Evolutionary conservation across 768 basidiomycete species (phyloP).

Genomic region (Russula vinacea): DNA sequence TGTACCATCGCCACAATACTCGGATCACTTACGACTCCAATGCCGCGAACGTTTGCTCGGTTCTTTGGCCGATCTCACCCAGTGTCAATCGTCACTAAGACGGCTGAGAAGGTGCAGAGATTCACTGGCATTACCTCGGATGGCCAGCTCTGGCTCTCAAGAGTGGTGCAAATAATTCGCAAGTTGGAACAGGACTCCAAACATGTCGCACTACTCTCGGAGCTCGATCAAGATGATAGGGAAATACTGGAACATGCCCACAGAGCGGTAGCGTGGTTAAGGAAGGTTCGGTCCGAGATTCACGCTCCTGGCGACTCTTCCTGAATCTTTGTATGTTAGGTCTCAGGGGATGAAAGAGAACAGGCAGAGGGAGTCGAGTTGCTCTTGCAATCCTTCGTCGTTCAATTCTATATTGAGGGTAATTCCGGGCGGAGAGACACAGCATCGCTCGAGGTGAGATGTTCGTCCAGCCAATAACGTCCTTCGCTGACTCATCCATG

Average conservation of each 20-base stretch:
- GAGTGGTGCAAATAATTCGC: conserved; percentile 55
- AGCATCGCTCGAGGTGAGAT: conserved; percentile 59
- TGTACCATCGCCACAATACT: conserved; percentile 63
- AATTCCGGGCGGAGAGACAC: conserved; percentile 51
- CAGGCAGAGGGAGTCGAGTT: conserved; percentile 67
- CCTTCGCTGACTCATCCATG: conserved; percentile 11
- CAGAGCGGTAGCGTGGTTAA: conserved; percentile 43
- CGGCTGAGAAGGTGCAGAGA: conserved; percentile 52
- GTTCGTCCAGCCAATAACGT: neutral
- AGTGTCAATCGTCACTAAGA: conserved; percentile 48
- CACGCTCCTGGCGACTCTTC: neutral
- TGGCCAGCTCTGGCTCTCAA: conserved; percentile 77
- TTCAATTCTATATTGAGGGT: conserved; percentile 69
- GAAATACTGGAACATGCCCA: conserved; percentile 47
- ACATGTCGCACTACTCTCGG: conserved; percentile 53
- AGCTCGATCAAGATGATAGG: conserved; percentile 54
- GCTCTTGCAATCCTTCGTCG: conserved; percentile 62
- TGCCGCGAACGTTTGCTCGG: conserved; percentile 72
- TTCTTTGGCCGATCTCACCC: conserved; percentile 70
- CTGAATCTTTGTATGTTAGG: conserved; percentile 33
- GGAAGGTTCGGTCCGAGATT: conserved; percentile 40
- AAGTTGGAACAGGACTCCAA: conserved; percentile 63
- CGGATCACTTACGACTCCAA: conserved; percentile 62
- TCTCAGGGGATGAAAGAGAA: conserved; percentile 46
- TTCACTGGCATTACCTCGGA: conserved; percentile 61